phyloP scores from a whole-genome alignment of 768 basidiomycete species.

The Candolleomyces efflorescens region DNA sequence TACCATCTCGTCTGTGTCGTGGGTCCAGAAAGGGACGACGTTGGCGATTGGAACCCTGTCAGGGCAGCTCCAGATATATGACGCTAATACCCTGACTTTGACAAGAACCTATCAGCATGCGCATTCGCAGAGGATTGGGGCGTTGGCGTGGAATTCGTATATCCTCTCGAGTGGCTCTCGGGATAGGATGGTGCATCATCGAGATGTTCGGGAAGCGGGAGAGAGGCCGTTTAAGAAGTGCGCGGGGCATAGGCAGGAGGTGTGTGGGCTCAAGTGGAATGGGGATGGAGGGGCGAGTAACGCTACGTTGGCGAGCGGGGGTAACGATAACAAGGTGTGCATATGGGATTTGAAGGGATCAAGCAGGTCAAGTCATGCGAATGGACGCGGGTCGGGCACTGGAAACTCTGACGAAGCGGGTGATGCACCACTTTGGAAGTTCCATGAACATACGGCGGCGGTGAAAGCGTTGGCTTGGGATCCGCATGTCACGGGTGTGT shows the following conservation, averaged over 20 bases:
- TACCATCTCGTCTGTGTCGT: slow-evolving; percentile 82
- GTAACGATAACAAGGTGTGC: slow-evolving; percentile 98
- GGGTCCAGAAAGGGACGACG: slow-evolving; percentile 91
- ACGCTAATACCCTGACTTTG: slow-evolving; percentile 70
- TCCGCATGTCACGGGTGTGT: slow-evolving; percentile 84
- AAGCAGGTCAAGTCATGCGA: slow-evolving; percentile 28
- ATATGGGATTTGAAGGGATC: slow-evolving; percentile 90
- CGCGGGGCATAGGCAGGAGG: slow-evolving; percentile 84
- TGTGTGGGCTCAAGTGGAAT: slow-evolving; percentile 95
- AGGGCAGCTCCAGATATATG: slow-evolving; percentile 90
- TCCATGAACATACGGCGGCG: slow-evolving; percentile 94
- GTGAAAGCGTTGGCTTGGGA: slow-evolving; percentile 99
- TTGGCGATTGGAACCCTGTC: slow-evolving; percentile 92
- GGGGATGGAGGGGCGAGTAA: slow-evolving; percentile 35
- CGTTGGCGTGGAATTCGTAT: slow-evolving; percentile 89
- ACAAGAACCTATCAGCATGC: slow-evolving; percentile 82
- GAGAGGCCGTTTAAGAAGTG: slow-evolving; percentile 66
- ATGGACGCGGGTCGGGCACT: slow-evolving; percentile 14
- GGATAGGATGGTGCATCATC: slow-evolving; percentile 86
- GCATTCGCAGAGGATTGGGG: slow-evolving; percentile 87
- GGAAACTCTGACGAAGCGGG: slow-evolving; percentile 29
- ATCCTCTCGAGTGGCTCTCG: slow-evolving; percentile 88
- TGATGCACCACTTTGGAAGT: slow-evolving; percentile 83
- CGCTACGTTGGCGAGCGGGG: slow-evolving; percentile 83
- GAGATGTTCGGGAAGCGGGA: slow-evolving; percentile 78